phyloP scores from a whole-genome alignment of 2,329 filamentous ascomycete genomes.

The Cordyceps pruinosa region DNA sequence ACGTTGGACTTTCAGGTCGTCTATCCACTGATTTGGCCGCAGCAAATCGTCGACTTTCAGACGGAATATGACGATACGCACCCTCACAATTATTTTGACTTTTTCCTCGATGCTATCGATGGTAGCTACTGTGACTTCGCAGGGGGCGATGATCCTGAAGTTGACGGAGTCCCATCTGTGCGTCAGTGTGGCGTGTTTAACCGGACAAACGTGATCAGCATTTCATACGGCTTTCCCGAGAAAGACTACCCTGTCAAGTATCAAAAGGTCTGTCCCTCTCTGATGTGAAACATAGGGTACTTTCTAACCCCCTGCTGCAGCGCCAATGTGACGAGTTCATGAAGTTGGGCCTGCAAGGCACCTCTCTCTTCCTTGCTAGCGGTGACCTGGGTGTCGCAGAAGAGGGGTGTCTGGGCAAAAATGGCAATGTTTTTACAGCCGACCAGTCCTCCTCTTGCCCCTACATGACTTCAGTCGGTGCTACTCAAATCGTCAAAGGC shows the following conservation, averaged over 20 bases:
- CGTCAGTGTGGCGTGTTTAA: constrained; percentile 21
- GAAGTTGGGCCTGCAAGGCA: constrained; percentile 38
- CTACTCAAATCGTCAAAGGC: constrained; percentile 38
- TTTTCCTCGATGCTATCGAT: constrained; percentile 44
- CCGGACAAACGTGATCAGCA: constrained; percentile 26
- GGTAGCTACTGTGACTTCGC: constrained; percentile 43
- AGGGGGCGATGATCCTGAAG: constrained; percentile 37
- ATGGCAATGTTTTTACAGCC: constrained; percentile 24
- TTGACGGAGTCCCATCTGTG: constrained; percentile 40
- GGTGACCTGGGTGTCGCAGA: constrained; percentile 33
- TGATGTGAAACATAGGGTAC: background rate
- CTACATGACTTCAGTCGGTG: constrained; percentile 42
- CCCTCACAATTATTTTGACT: background rate
- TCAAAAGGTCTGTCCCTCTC: constrained; percentile 20
- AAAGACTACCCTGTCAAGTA: constrained; percentile 39
- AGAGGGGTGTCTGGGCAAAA: constrained; percentile 14
- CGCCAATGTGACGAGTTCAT: constrained; percentile 37
- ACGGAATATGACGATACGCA: constrained; percentile 17
- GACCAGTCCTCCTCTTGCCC: constrained; percentile 34
- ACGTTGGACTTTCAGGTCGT: constrained; percentile 43
- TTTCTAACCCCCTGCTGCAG: constrained; percentile 15
- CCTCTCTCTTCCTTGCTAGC: constrained; percentile 33
- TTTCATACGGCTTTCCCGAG: constrained; percentile 43
- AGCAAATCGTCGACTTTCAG: constrained; percentile 35
- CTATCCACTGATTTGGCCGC: constrained; percentile 45